These are phyloP conservation scores for Pholiota adiposa DNA, from an alignment of 1,284 basidiomycete genomes.

Conservation along the genomic window DNA sequence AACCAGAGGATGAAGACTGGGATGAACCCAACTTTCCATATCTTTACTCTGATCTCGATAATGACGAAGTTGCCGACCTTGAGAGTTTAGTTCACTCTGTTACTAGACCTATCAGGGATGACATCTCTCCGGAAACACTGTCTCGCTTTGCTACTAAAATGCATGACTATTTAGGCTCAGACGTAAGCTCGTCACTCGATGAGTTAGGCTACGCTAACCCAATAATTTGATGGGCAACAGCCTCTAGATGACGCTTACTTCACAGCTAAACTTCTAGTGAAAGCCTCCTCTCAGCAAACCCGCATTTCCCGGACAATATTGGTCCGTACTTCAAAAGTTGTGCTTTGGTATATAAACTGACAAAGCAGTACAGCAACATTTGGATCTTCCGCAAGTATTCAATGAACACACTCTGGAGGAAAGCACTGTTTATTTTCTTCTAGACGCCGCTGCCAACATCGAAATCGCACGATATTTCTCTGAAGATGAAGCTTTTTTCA, in stretches of 20 bases:
- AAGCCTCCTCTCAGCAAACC: constrained; percentile 67
- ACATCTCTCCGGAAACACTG: constrained; percentile 49
- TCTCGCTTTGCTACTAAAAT: constrained; percentile 57
- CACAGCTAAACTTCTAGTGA: constrained; percentile 61
- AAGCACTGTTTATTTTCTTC: constrained; percentile 54
- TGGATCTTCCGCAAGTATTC: constrained; percentile 60
- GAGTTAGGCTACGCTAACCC: not conserved
- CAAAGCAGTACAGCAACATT: constrained; percentile 48
- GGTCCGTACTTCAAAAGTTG: constrained; percentile 31
- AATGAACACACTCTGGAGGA: constrained; percentile 57
- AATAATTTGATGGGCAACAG: constrained; percentile 34
- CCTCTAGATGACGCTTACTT: constrained; percentile 57
- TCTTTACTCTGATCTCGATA: constrained; percentile 55
- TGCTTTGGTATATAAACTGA: not conserved
- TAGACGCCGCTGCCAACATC: constrained; percentile 64
- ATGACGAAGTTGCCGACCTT: constrained; percentile 54
- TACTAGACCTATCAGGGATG: constrained; percentile 60
- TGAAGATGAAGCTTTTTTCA: constrained; percentile 44
- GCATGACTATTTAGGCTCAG: constrained; percentile 51
- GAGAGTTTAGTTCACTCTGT: constrained; percentile 55
- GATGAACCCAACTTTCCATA: constrained; percentile 73
- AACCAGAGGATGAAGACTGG: constrained; percentile 76
- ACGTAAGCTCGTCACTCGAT: constrained; percentile 41
- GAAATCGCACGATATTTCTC: constrained; percentile 57
- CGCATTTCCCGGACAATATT: constrained; percentile 51